A percentile compares a stretch with the other conserved stretches of the same genome.
These are phyloP conservation scores for Schrenkiella parvula DNA, from an alignment of 345 rosid species.

Conservation along the genomic window DNA sequence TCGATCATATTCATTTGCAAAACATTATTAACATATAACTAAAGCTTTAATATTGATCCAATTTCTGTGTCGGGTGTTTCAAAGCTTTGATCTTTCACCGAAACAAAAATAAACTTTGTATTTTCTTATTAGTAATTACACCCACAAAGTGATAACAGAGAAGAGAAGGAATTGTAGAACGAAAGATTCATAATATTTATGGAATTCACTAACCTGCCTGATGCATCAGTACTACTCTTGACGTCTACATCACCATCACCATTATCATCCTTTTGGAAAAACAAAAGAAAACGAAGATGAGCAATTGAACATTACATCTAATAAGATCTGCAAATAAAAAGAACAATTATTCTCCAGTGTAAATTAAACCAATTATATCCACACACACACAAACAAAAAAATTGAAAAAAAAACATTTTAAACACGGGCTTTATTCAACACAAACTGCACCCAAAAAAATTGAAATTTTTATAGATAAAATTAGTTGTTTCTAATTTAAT, in stretches of 20 bases:
- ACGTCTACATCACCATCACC: conserved; percentile 31
- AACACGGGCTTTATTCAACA: conserved; percentile 12
- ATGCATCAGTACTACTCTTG: conserved; percentile 37
- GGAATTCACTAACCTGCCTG: conserved; percentile 45
- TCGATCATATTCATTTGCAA: conserved; percentile 43
- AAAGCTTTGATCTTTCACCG: conserved; percentile 33
- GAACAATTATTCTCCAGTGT: conserved; percentile 26
- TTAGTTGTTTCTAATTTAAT: not conserved
- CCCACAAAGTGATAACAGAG: conserved; percentile 34
- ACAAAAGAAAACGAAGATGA: conserved; percentile 4
- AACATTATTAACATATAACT: conserved; percentile 15
- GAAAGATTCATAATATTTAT: not conserved
- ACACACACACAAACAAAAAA: not conserved
- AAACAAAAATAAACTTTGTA: conserved; percentile 11
- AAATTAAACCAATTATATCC: conserved; percentile 38
- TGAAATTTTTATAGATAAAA: not conserved
- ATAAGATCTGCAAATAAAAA: conserved; percentile 27
- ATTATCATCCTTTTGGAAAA: conserved; percentile 20
- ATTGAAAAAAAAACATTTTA: not conserved
- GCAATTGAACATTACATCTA: not conserved
- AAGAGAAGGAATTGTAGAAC: conserved; percentile 23
- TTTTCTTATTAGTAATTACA: not conserved
- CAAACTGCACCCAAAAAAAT: conserved; percentile 41
- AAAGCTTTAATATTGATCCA: conserved; percentile 7
- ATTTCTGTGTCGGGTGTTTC: conserved; percentile 20